Evolutionary conservation across 805 yeast genomes (phyloP), one percentile per base, ranked within the genome.

Genomic region (Teunomyces lycoperdinae): DNA sequence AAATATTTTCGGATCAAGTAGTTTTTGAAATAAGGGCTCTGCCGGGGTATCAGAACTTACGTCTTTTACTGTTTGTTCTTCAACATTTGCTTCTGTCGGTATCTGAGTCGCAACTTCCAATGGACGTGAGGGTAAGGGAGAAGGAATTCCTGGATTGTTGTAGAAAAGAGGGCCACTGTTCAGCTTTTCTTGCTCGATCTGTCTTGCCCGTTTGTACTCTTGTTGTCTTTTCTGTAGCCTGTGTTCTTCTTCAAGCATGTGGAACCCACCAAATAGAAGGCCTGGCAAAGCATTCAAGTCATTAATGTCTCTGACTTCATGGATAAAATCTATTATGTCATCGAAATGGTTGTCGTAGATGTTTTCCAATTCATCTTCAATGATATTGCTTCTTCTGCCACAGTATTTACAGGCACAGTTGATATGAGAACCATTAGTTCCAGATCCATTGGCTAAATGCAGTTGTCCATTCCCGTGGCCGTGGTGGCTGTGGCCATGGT

Each of bases 281-380:
- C 68, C 66, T 2, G 73, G 73, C 42, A 68, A 57, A 16, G 68
- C 70, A 50, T 64, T 62, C 42, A 69, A 51, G 44, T 68, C 73
- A 49, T 67, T 66, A 26, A 68, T 63, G 55, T 68, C 71, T 51
- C 69, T 64, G 9, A 68, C 60, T 44, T 69, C 73, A 44, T 72
- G 76, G 5, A 70, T 61, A 45, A 64, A 64, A 33, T 66, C 69
- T n/a, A 52, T 66, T 47, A 61, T 70, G 45, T 60, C 80, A 33
- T 79, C 82, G 52, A 83, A 84, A 57, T 84, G 82, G 13, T 81
- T 80, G 51, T 85, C 85, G 60, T 87, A 89, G 5, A 88, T 77
- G 47, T 78, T 79, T 56, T 84, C 89, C 58, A 90, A 74, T 61
- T 88, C 96, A 55, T 80, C 83, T 59, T 87, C 94, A 52, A 89